Percentiles rank a stretch among this genome's conserved stretches.
These are phyloP conservation scores for Microglena sp. DNA, from an alignment of 139 green algal genomes.

Conservation along the genomic window DNA sequence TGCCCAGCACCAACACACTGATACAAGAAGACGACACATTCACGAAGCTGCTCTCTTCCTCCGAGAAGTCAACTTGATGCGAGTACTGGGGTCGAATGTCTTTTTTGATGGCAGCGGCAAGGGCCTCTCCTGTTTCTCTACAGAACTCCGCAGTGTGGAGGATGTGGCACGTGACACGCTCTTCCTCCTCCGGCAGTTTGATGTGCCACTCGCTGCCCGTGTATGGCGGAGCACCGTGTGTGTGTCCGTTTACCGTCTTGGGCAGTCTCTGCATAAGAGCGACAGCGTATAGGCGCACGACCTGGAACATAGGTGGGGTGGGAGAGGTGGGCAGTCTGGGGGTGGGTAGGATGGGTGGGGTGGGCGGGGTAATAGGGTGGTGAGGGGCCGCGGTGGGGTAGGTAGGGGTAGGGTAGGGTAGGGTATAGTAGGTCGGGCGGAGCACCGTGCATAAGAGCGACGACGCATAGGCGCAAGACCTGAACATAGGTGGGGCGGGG, in stretches of 20 bases:
- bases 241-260: slow-evolving; percentile 47
- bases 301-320: background rate
- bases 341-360: too few species aligned
- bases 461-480: too few species aligned
- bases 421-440: too few species aligned
- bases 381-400: too few species aligned
- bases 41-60: slow-evolving; percentile 76
- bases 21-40: slow-evolving; percentile 62
- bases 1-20: slow-evolving; percentile 68
- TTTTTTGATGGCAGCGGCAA: slow-evolving; percentile 51
- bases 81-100: slow-evolving; percentile 34
- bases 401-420: too few species aligned
- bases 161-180: slow-evolving; percentile 62
- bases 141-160: slow-evolving; percentile 92
- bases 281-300: slow-evolving; percentile 46
- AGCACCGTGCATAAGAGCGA: too few species aligned
- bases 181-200: slow-evolving; percentile 31
- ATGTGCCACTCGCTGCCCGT: slow-evolving; percentile 59
- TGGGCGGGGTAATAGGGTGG: too few species aligned
- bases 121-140: slow-evolving; percentile 41
- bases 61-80: slow-evolving; percentile 56
- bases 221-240: slow-evolving; percentile 23
- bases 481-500: too few species aligned
- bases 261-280: slow-evolving; percentile 68
- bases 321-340: too few species aligned